Conservation (phyloP, 2,329 filamentous ascomycete genomes). For the Emmonsia crescens region DNA sequence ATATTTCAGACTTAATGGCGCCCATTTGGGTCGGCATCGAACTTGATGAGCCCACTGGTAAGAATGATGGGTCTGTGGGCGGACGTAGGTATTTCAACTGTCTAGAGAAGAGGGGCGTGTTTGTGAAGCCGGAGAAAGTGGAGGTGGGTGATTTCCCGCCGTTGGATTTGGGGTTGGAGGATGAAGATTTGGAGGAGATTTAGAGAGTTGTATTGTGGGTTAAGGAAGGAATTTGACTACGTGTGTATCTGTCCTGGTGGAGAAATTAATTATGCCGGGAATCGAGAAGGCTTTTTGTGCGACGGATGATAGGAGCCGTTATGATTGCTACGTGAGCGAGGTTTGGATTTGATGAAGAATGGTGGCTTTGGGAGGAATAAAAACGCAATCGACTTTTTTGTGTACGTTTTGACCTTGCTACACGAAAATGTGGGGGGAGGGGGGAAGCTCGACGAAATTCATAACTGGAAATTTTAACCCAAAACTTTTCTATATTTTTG, state of each 20-base stretch:
- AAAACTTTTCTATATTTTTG: neutral
- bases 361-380: neutral
- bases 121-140: slow-evolving; percentile 52
- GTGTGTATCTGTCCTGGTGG: neutral
- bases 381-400: neutral
- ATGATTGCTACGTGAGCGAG: neutral
- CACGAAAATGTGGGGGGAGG: neutral
- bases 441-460: neutral
- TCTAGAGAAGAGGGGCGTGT: slow-evolving; percentile 45
- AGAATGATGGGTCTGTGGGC: slow-evolving; percentile 49
- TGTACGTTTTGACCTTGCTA: neutral
- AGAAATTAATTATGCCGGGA: neutral
- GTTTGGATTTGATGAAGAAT: neutral
- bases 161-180: slow-evolving; percentile 41
- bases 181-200: slow-evolving; percentile 47
- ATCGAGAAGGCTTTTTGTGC: neutral
- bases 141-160: slow-evolving; percentile 50
- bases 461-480: neutral
- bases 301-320: neutral
- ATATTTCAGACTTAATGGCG: slow-evolving; percentile 8
- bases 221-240: neutral
- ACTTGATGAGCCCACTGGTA: slow-evolving; percentile 54
- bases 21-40: slow-evolving; percentile 48
- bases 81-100: slow-evolving; percentile 46
- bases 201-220: slow-evolving; percentile 14